phyloP scores from a whole-genome alignment of 352 stramenopile species.

The Stramenopiles sp. region DNA sequence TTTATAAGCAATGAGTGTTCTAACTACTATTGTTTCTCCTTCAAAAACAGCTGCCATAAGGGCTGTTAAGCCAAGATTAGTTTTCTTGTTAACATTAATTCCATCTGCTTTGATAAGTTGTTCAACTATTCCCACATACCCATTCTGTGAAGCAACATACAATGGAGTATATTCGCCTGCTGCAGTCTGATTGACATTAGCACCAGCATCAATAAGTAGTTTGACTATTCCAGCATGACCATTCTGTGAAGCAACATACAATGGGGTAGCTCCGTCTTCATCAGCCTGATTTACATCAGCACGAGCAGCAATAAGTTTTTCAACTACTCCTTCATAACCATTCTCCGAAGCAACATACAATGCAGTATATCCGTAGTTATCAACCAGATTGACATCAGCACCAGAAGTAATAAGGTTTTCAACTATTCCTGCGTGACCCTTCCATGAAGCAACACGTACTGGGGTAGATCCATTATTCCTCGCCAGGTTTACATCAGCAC shows the following conservation, averaged over 20 bases:
- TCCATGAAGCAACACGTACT: background rate
- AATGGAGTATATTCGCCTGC: background rate
- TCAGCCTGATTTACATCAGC: background rate
- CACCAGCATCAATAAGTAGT: constrained; percentile 1
- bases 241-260: background rate
- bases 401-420: constrained; percentile 1
- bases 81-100: too few species aligned
- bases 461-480: too few species aligned
- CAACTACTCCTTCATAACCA: constrained; percentile 4
- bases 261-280: background rate
- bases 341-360: background rate
- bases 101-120: too few species aligned
- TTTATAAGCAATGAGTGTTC: too few species aligned
- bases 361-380: background rate
- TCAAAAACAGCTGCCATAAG: too few species aligned
- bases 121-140: constrained; percentile 2
- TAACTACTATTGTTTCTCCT: too few species aligned
- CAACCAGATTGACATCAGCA: background rate
- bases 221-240: background rate
- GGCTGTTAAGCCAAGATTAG: too few species aligned
- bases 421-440: background rate
- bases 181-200: background rate
- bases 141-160: too few species aligned
- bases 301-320: constrained; percentile 1
- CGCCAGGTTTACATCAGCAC: too few species aligned